Percentiles rank a stretch among this genome's conserved stretches.
Conservation (phyloP, 108 stramenopile genomes). For the Aurantiochytrium sp. region DNA sequence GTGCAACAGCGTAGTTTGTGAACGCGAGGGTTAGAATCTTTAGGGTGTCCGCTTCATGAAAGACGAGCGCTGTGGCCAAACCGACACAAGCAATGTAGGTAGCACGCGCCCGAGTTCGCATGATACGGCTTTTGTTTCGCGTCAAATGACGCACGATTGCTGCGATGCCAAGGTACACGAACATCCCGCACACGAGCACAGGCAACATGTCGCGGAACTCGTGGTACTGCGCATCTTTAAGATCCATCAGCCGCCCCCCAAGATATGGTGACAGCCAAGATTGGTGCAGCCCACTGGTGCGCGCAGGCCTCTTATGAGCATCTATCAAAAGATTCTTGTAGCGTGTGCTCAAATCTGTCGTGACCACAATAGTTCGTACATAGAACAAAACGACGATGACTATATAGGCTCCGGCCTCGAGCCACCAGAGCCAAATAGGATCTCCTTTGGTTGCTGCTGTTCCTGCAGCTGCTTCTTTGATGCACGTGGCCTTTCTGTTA, state of each 20-base stretch:
- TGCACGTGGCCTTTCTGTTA: too few species aligned
- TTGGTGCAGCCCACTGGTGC: slow-evolving; percentile 21
- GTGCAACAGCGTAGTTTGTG: slow-evolving; percentile 21
- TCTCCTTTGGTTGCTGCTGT: too few species aligned
- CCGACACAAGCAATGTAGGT: not conserved
- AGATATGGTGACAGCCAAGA: slow-evolving; percentile 23
- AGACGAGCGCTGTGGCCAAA: not conserved
- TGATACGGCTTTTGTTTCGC: not conserved
- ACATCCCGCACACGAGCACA: slow-evolving; percentile 10
- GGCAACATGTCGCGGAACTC: slow-evolving; percentile 38
- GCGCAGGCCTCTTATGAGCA: not conserved
- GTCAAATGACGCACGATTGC: not conserved
- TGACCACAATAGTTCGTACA: not conserved
- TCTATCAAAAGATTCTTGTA: not conserved
- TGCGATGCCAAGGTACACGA: slow-evolving; percentile 20
- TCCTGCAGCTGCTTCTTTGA: too few species aligned
- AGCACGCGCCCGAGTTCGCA: not conserved
- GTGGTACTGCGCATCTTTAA: slow-evolving; percentile 42
- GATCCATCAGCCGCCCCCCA: slow-evolving; percentile 7
- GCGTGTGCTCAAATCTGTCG: not conserved
- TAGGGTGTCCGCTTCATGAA: slow-evolving; percentile 32
- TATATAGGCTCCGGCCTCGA: not conserved
- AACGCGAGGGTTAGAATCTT: slow-evolving; percentile 26
- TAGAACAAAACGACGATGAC: not conserved
- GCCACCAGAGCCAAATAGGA: not conserved